Conservation (phyloP, 2,329 filamentous ascomycete genomes). For the Fusarium heterosporum region DNA sequence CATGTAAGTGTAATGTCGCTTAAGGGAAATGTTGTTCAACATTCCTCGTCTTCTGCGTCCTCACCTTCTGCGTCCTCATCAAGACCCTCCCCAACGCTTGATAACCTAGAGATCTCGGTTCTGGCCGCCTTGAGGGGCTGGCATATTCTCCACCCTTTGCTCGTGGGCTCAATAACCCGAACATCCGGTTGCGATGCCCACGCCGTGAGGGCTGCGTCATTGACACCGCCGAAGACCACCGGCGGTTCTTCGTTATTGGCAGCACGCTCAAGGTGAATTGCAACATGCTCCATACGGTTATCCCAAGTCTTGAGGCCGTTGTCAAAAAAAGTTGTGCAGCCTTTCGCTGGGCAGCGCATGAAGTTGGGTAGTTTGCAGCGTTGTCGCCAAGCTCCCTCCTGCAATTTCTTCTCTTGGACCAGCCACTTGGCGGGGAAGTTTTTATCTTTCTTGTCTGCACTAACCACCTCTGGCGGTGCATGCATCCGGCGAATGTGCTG, state of each 20-base stretch:
- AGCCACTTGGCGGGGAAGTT: slow-evolving; percentile 58
- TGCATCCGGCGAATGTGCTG: slow-evolving; percentile 93
- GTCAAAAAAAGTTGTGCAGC: slow-evolving; percentile 71
- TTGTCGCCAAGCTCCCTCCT: slow-evolving; percentile 68
- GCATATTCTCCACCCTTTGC: slow-evolving; percentile 51
- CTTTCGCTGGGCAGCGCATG: slow-evolving; percentile 70
- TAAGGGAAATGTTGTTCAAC: not conserved
- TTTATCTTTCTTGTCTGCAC: slow-evolving; percentile 54
- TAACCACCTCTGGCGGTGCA: slow-evolving; percentile 54
- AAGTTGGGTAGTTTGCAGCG: slow-evolving; percentile 71
- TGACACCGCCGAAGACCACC: slow-evolving; percentile 55
- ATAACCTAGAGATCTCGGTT: slow-evolving; percentile 22
- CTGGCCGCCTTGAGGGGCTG: slow-evolving; percentile 46
- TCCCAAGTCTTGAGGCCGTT: slow-evolving; percentile 77
- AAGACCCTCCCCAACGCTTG: slow-evolving; percentile 4
- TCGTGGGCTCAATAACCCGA: slow-evolving; percentile 50
- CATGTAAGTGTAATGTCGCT: not conserved
- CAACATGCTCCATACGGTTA: slow-evolving; percentile 87
- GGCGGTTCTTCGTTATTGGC: slow-evolving; percentile 44
- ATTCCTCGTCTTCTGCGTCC: slow-evolving; percentile 49
- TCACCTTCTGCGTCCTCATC: slow-evolving; percentile 48
- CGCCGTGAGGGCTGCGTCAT: slow-evolving; percentile 54
- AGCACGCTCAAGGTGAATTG: slow-evolving; percentile 75
- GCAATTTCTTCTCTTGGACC: slow-evolving; percentile 65
- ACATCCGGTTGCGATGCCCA: slow-evolving; percentile 56